Percentiles rank a stretch among this genome's conserved stretches.
phyloP scores from a whole-genome alignment of 306 rosid genomes.

The Arachis hypogaea region DNA sequence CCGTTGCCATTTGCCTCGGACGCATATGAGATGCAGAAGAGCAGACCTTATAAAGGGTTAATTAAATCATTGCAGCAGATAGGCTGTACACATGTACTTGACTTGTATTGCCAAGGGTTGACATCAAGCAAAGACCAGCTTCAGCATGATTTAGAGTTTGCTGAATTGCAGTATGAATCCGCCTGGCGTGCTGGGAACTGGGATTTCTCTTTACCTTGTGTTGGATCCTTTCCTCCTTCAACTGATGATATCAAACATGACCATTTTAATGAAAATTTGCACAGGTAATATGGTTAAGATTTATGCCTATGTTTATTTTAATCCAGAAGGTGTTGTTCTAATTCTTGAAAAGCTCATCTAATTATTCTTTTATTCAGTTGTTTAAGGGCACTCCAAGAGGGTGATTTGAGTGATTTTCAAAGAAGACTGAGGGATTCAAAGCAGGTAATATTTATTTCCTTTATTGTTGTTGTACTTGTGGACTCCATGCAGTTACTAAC shows the following conservation, averaged over 20 bases:
- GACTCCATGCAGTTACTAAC: conserved; percentile 35
- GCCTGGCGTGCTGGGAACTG: conserved; percentile 98
- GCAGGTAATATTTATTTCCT: conserved; percentile 63
- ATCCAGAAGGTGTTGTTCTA: conserved; percentile 10
- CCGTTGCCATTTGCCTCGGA: conserved; percentile 43
- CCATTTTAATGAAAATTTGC: conserved; percentile 81
- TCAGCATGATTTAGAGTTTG: conserved; percentile 83
- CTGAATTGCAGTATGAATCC: conserved; percentile 90
- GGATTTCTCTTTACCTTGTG: conserved; percentile 76
- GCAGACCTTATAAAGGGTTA: conserved; percentile 81
- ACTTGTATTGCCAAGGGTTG: conserved; percentile 88
- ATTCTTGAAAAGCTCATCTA: conserved; percentile 22
- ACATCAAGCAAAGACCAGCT: conserved; percentile 64
- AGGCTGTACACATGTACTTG: conserved; percentile 87
- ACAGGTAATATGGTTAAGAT: conserved; percentile 60
- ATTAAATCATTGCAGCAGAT: conserved; percentile 86
- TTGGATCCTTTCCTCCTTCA: conserved; percentile 46
- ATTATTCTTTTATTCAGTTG: conserved; percentile 57
- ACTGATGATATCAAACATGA: conserved; percentile 51
- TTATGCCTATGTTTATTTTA: conserved; percentile 17
- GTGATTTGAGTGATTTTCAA: conserved; percentile 65
- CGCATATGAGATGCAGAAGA: conserved; percentile 53
- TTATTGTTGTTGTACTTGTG: conserved; percentile 29
- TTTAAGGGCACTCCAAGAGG: conserved; percentile 88
- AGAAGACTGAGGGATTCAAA: conserved; percentile 71